Conservation (phyloP, 2,329 filamentous ascomycete species). For the Fusarium agapanthi region DNA sequence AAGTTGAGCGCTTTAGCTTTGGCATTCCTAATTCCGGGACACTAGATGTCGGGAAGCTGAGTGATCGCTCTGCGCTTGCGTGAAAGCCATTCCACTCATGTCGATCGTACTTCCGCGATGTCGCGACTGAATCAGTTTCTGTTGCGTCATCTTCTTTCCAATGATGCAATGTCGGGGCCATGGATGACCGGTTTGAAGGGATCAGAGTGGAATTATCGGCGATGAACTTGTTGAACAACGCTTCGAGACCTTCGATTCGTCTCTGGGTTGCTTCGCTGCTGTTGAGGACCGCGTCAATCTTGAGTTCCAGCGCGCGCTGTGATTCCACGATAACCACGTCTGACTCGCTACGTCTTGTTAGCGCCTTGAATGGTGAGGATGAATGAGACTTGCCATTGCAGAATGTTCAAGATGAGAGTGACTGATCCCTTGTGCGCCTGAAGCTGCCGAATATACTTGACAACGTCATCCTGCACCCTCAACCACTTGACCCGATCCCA, state of each 20-base stretch:
- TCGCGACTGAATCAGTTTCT: background rate
- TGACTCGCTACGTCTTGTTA: background rate
- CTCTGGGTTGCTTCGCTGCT: conserved; percentile 1
- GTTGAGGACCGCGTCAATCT: conserved; percentile 7
- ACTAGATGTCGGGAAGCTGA: background rate
- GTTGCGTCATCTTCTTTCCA: background rate
- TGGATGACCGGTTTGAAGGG: background rate
- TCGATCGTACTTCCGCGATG: background rate
- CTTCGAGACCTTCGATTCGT: conserved; percentile 5
- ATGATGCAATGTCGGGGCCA: background rate
- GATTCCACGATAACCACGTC: conserved; percentile 14
- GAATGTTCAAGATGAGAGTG: conserved; percentile 16
- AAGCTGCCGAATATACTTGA: conserved; percentile 16
- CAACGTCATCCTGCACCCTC: conserved; percentile 18
- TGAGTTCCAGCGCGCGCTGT: background rate
- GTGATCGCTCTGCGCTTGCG: background rate
- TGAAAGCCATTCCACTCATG: background rate
- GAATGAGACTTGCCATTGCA: background rate
- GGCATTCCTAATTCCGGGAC: background rate
- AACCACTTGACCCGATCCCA: conserved; percentile 13
- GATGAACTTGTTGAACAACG: conserved; percentile 17
- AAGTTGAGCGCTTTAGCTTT: background rate
- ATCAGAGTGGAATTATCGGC: background rate
- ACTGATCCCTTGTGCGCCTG: conserved; percentile 17
- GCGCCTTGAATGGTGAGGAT: fast-evolving